These are phyloP conservation scores for Drechslera avenae DNA, from an alignment of 2,329 filamentous ascomycete genomes.

Conservation along the genomic window DNA sequence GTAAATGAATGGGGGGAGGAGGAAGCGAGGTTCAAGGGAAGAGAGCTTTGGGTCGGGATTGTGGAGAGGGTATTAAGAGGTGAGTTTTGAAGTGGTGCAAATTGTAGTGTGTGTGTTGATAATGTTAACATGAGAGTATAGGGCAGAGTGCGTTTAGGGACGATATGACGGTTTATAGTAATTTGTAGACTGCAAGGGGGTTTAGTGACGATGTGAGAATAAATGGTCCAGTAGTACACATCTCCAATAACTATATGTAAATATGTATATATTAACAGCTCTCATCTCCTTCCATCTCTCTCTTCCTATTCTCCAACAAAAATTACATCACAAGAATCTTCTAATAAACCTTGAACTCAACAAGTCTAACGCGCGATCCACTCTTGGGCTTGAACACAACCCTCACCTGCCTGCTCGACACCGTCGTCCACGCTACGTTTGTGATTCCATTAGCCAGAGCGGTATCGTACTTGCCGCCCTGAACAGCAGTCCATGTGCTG, in stretches of 20 bases:
- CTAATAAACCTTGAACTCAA: constrained; percentile 48
- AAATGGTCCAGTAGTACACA: too few relatives aligned
- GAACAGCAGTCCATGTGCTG: constrained; percentile 37
- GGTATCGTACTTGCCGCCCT: constrained; percentile 22
- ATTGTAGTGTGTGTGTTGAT: background rate
- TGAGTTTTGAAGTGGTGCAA: background rate
- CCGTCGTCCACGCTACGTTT: constrained; percentile 35
- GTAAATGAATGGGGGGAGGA: constrained; percentile 32
- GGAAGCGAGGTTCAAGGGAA: constrained; percentile 31
- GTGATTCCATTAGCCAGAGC: constrained; percentile 49
- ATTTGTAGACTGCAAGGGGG: too few relatives aligned
- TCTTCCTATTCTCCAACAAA: too few relatives aligned
- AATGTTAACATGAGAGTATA: background rate
- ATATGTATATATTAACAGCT: too few relatives aligned
- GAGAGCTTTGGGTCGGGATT: constrained; percentile 29
- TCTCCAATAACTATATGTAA: background rate
- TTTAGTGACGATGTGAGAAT: too few relatives aligned
- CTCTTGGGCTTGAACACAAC: constrained; percentile 42
- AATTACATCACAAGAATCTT: background rate
- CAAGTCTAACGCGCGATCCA: constrained; percentile 43
- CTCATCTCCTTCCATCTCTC: too few relatives aligned
- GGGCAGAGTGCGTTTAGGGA: constrained; percentile 8
- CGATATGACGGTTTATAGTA: constrained; percentile 8
- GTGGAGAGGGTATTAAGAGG: constrained; percentile 26
- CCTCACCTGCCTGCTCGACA: constrained; percentile 35